Evolutionary conservation across 148 eudicot species (phyloP), one percentile per base, ranked within the genome.

Genomic region (Rhododendron simsii): DNA sequence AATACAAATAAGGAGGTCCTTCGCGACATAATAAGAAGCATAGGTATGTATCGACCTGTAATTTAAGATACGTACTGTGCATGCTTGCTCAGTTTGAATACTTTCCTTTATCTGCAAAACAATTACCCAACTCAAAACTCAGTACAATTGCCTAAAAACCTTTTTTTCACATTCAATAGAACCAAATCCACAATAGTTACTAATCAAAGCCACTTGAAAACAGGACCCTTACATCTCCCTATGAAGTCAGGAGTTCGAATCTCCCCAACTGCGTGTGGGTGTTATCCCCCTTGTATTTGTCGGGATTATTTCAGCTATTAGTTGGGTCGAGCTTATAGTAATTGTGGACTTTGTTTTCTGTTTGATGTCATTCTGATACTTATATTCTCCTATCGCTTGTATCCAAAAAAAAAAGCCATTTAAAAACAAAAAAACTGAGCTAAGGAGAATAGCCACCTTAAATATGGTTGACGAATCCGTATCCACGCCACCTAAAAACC

Each of bases 61-160:
- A 88, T 92, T 90, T 89, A 96, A 87, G 87, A 94, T 91, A 84
- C 92, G 93, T 65, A 92, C 91, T 83, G 92, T 91, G 90, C 98
- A 96, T 65, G 94, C 41, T 79, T 90, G 89, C 44, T 89, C 90
- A 85, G 48, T 87, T 84, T 78, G 89, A 85, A 93, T 87, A 83
- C 93, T 88, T 86, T 91, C 92, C 86, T 89, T 86, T 84, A 96
- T 93, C 99, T 96, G 94, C 86, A 82, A 23, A 81, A 67, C 61
- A 81, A 53, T 41, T 28, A 20, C 45, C 57, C 85, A 81, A 45
- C 8, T 80, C 18, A 11, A 74, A 61, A 45, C 18, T 84, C 59
- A 79, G 44, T 67, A 74, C n/a, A 28, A 69, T 65, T 26, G 0
- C 50, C 23, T 5, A 37, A 45, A 37, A 21, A 47, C 41, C 28